Evolutionary conservation across 108 stramenopile species (phyloP), one percentile per base, ranked within the genome.

Genomic region (Poteriospumella lacustris): DNA sequence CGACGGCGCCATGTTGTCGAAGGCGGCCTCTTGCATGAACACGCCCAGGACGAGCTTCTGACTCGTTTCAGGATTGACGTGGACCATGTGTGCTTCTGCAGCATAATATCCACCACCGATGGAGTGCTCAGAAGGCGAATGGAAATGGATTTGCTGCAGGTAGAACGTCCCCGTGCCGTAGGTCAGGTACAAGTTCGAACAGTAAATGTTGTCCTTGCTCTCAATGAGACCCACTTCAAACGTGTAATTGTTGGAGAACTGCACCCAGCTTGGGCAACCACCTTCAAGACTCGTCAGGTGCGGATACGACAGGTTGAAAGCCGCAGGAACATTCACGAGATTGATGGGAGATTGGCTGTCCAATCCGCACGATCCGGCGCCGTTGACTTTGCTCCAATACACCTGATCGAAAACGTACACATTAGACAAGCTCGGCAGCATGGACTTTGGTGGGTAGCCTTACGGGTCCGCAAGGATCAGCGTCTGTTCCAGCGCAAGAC

Each of bases 21-120:
- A n/a, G 9, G 60, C 29, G 9, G 24, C 29, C 60, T 31, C 15
- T 64, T 64, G 60, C 31, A 64, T 34, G 5, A 64, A 5, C 28
- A 56, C 24, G 15, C 15, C 52, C 52, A 56, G 52, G 15, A 56
- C 52, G 24, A 15, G 15, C 19, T 56, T 56, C 24, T 56, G 19
- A 15, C 15, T 24, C 24, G 15, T 56, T 62, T 68, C 80, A 3
- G 31, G 42, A 33, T 58, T n/a, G 3, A 34, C 33, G 78, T 84
- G 83, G 34, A 84, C 75, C 52, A 81, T 79, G 40, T 80, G 83
- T 33, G 75, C 47, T 47, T 84, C 83, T 12, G 78, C 76, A 33
- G 44, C 83, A 42, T 28, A 75, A 5, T 43, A 36, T 9, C 56
- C 15, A 29, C 83, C 83, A 3, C 68, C 80, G 42, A 79, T 40